Evolutionary conservation across 2,329 filamentous ascomycete genomes (phyloP).

Genomic region (Venturia oleaginea): DNA sequence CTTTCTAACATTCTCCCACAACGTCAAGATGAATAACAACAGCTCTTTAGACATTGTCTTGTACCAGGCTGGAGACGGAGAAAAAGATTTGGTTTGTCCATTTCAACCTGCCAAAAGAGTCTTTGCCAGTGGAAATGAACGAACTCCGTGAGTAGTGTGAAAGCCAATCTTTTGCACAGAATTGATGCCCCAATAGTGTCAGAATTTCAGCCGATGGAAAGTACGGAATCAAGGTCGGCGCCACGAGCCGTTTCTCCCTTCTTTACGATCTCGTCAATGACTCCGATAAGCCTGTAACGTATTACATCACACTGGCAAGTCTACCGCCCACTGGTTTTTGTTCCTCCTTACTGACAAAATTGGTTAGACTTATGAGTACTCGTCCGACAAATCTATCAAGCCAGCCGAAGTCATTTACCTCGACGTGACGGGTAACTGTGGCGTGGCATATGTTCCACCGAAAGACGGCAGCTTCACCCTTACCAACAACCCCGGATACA

Average conservation of each 20-base stretch:
- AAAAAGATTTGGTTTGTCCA: slow-evolving; percentile 2
- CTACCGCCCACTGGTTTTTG: no score
- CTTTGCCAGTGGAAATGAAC: slow-evolving; percentile 10
- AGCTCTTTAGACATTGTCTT: not conserved
- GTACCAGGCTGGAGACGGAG: not conserved
- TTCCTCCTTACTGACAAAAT: not conserved
- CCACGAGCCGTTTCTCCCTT: not conserved
- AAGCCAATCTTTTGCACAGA: not conserved
- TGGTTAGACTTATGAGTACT: slow-evolving; percentile 4
- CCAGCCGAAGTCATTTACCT: not conserved
- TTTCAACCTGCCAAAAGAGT: not conserved
- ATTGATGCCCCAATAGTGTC: not conserved
- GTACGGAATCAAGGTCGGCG: slow-evolving; percentile 2
- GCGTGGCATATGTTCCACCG: not conserved
- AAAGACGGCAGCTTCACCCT: not conserved
- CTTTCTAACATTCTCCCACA: not conserved
- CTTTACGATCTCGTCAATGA: slow-evolving; percentile 11
- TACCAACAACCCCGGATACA: not conserved
- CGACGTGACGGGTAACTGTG: slow-evolving; percentile 9
- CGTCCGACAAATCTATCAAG: not conserved
- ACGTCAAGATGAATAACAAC: not conserved
- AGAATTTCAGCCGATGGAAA: not conserved
- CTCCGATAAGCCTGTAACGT: not conserved
- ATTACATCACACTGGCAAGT: slow-evolving; percentile 4
- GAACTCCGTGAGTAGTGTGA: not conserved